phyloP scores from a whole-genome alignment of 1,139 yeast species.

The Kluyveromyces sp. region DNA sequence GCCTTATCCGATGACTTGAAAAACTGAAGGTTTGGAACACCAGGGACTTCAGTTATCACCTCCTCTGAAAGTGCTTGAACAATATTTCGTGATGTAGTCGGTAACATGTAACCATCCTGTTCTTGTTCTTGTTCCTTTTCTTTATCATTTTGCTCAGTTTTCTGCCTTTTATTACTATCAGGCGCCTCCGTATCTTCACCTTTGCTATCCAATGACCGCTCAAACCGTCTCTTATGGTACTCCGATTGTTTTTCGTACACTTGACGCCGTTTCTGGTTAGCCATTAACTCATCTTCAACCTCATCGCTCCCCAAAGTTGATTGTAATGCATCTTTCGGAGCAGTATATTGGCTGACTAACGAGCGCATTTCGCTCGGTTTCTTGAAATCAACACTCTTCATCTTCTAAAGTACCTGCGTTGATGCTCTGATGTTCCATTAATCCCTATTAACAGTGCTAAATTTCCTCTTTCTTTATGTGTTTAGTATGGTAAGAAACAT shows the following conservation, averaged over 20 bases:
- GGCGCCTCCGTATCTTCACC: neutral
- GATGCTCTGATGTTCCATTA: neutral
- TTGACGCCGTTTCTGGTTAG: slow-evolving; percentile 21
- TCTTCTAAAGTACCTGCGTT: neutral
- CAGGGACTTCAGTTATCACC: slow-evolving; percentile 54
- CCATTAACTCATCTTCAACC: slow-evolving; percentile 25
- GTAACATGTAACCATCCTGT: slow-evolving; percentile 28
- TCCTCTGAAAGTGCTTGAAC: slow-evolving; percentile 26
- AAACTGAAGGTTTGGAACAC: slow-evolving; percentile 52
- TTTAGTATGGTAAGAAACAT: too few relatives aligned
- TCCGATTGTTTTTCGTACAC: slow-evolving; percentile 34
- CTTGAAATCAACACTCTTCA: neutral
- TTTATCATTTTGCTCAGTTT: neutral
- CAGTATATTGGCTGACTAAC: slow-evolving; percentile 30
- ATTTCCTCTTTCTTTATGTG: too few relatives aligned
- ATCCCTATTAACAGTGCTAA: too few relatives aligned
- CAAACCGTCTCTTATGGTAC: slow-evolving; percentile 37
- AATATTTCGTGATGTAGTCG: slow-evolving; percentile 26
- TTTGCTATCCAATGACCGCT: slow-evolving; percentile 18
- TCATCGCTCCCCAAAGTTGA: slow-evolving; percentile 29
- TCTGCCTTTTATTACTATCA: neutral
- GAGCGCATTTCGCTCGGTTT: slow-evolving; percentile 7
- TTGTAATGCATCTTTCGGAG: slow-evolving; percentile 30
- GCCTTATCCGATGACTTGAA: slow-evolving; percentile 68
- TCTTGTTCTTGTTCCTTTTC: neutral